Percentiles rank a stretch among this genome's conserved stretches.
Conservation (phyloP, 106 monocot genomes). For the Xerophyta viscosa region DNA sequence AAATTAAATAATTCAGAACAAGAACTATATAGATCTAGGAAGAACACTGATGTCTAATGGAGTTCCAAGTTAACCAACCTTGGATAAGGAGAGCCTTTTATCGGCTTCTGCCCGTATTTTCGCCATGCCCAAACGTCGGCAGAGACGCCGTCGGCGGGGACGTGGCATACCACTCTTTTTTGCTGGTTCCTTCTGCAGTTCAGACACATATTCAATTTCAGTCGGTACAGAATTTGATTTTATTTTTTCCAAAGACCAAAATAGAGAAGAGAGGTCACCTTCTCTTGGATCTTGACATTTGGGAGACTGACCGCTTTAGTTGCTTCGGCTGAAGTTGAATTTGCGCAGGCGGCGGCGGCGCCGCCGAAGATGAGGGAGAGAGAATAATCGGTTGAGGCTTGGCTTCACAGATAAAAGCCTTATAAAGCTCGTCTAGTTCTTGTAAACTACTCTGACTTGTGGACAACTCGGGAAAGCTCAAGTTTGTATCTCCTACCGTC, state of each 20-base stretch:
- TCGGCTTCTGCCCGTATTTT: conserved; percentile 93
- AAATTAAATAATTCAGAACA: too few relatives aligned
- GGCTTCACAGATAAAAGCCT: conserved; percentile 24
- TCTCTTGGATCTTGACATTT: conserved; percentile 16
- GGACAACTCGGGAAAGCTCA: conserved; percentile 22
- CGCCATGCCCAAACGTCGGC: conserved; percentile 85
- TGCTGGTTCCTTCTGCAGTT: conserved; percentile 53
- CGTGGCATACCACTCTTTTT: conserved; percentile 64
- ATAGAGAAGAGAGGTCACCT: conserved; percentile 3
- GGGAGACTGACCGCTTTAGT: conserved; percentile 5
- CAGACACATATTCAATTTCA: not conserved
- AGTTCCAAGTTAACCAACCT: too few relatives aligned
- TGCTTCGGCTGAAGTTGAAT: conserved; percentile 11
- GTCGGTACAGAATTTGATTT: not conserved
- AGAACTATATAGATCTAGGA: not conserved
- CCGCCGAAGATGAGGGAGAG: not conserved
- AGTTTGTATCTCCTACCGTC: not conserved
- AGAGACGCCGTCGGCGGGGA: conserved; percentile 47
- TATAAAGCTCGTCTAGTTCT: conserved; percentile 36
- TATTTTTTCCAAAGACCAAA: not conserved
- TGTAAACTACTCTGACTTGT: not conserved
- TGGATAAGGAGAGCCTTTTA: conserved; percentile 86
- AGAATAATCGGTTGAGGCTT: not conserved
- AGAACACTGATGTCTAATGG: not conserved
- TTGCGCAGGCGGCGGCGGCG: not conserved